Base-by-base conservation (phyloP, 2,329 filamentous ascomycete species). In the Aspergillus ruber region DNA sequence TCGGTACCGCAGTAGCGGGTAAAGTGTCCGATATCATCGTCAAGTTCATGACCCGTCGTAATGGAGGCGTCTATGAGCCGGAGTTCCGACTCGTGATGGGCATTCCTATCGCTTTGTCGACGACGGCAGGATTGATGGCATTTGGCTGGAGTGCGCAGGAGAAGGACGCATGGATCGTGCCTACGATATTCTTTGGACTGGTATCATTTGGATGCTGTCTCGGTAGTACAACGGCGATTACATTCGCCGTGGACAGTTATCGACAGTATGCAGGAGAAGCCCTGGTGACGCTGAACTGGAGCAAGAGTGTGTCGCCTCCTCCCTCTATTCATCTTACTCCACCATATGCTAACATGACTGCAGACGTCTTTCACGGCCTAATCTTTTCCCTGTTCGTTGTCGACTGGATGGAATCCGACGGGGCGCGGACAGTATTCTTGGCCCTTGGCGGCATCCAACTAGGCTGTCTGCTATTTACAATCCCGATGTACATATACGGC, bases 401-500 rank as follows among this genome's bases (percentile, higher is more conserved):
- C 3, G 75, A 80, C 46, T 97, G 91, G 91, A 74, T 97, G 18
- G 79, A 86, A 27, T 65, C 69, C 1, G 84, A 89, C 48, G 90
- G 91, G 0, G 77, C 86, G 9, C 88, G 85, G 69, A 77, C 72
- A 9, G 89, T 95, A 0, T 97, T 88, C 62, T 71, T 95, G 40
- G 88, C 84, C 60, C 78, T 96, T 45, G 91, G 91, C 3, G 78
- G 90, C 21, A 93, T 97, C 23, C 91, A 97, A 68, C 68, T 96
- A 29, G 80, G 82, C 10, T 79, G 85, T 47, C 75, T 95, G 65
- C 60, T 88, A 3, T 82, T 78, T 46, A 86, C 89, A 1, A 84
- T 96, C 47, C 91, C 91, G 0, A 89, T 97, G 86, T 97, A 93
- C 65, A 87, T 97, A 17, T 96, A 82, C 61, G 91, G 91, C 15